A percentile compares a stretch with the other conserved stretches of the same genome.
These are phyloP conservation scores for Salix dunnii DNA, from an alignment of 345 rosid species.

Conservation along the genomic window DNA sequence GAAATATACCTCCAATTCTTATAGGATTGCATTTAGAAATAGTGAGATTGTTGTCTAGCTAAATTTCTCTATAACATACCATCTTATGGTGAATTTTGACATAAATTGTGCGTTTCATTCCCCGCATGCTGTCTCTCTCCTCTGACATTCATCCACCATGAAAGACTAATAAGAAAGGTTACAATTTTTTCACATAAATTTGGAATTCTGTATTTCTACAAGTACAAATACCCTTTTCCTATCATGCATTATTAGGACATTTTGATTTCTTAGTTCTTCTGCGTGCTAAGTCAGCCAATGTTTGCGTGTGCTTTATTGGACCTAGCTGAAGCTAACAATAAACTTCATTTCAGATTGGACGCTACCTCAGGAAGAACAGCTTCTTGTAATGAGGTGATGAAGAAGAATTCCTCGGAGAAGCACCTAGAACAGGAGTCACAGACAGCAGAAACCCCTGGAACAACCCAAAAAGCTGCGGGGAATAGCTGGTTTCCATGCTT, in stretches of 20 bases:
- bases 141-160: no score
- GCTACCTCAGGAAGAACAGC: constrained; percentile 20
- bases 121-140: no score
- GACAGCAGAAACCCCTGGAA: constrained; percentile 4
- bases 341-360: constrained; percentile 33
- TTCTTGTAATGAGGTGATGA: constrained; percentile 7
- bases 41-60: no score
- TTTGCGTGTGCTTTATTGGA: neutral
- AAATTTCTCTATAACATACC: no score
- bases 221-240: neutral
- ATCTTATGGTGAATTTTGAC: no score
- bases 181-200: neutral
- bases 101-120: neutral
- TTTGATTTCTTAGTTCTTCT: neutral
- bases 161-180: neutral
- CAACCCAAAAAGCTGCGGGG: constrained; percentile 14
- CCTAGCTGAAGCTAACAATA: neutral
- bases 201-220: neutral
- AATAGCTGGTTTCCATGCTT: constrained; percentile 55
- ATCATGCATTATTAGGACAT: neutral
- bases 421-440: constrained; percentile 1
- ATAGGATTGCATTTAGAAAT: no score
- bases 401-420: constrained; percentile 8
- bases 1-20: no score
- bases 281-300: neutral